These are phyloP conservation scores for Fusarium sp. DNA, from an alignment of 2,329 filamentous ascomycete species.

Conservation along the genomic window DNA sequence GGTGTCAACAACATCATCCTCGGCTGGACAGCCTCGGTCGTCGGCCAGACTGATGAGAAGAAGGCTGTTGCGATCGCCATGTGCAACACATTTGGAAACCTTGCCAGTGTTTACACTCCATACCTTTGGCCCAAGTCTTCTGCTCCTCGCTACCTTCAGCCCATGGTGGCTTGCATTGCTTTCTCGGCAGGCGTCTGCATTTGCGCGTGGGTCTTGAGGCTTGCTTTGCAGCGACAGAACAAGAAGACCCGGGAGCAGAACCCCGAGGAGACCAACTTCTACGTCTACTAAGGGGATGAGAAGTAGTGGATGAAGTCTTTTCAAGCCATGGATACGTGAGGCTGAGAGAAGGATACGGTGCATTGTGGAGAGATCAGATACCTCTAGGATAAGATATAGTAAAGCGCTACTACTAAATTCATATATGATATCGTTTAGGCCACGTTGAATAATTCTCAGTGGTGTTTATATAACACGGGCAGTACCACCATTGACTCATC, in stretches of 20 bases:
- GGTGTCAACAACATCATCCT: constrained; percentile 58
- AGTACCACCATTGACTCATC: too few relatives aligned
- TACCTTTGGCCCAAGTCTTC: constrained; percentile 35
- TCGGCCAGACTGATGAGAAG: constrained; percentile 61
- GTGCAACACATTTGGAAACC: constrained; percentile 32
- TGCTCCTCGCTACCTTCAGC: constrained; percentile 17
- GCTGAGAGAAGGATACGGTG: neutral
- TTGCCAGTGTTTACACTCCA: constrained; percentile 37
- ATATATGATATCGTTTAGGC: neutral
- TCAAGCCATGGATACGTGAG: neutral
- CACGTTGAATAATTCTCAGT: neutral
- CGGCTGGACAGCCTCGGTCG: constrained; percentile 55
- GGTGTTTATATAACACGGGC: too few relatives aligned
- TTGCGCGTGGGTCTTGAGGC: constrained; percentile 52
- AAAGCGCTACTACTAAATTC: neutral
- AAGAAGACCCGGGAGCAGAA: constrained; percentile 45
- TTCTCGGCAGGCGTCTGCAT: constrained; percentile 51
- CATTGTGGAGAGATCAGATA: neutral
- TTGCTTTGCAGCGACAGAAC: constrained; percentile 51
- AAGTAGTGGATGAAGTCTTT: neutral
- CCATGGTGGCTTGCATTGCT: constrained; percentile 34
- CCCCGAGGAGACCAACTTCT: constrained; percentile 43
- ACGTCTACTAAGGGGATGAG: constrained; percentile 41
- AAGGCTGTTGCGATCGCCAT: constrained; percentile 57
- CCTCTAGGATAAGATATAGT: neutral